Percentiles rank a stretch among this genome's conserved stretches.
Evolutionary conservation across 192 early-diverging fungal species (phyloP).

Genomic region (Coemansia brasiliensis): DNA sequence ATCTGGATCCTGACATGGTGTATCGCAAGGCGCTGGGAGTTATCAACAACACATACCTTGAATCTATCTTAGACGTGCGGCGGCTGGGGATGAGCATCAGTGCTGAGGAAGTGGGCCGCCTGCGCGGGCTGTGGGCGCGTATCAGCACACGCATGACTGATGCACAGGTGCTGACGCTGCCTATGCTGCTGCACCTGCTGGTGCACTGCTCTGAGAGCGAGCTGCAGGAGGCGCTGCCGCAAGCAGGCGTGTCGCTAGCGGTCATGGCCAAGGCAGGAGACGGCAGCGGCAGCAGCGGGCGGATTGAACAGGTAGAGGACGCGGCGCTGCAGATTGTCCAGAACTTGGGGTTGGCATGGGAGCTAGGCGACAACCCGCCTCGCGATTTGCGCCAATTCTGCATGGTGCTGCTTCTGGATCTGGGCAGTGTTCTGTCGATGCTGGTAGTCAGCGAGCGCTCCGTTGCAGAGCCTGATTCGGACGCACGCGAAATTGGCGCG

Average conservation of each 20-base stretch:
- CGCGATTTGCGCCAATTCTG: slow-evolving; percentile 55
- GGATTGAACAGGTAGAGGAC: slow-evolving; percentile 54
- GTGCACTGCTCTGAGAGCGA: slow-evolving; percentile 52
- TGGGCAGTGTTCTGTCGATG: slow-evolving; percentile 49
- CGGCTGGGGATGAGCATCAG: slow-evolving; percentile 54
- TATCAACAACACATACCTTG: slow-evolving; percentile 44
- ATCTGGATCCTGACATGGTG: slow-evolving; percentile 52
- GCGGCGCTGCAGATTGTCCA: slow-evolving; percentile 55
- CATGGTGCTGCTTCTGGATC: slow-evolving; percentile 51
- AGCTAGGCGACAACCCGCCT: slow-evolving; percentile 53
- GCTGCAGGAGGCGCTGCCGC: slow-evolving; percentile 42
- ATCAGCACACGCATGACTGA: slow-evolving; percentile 36
- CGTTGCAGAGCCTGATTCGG: slow-evolving; percentile 15
- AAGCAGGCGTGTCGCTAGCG: slow-evolving; percentile 44
- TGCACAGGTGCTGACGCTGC: slow-evolving; percentile 39
- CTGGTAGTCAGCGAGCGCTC: slow-evolving; percentile 23
- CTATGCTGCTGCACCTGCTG: slow-evolving; percentile 52
- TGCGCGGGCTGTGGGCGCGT: slow-evolving; percentile 44
- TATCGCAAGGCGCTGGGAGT: slow-evolving; percentile 53
- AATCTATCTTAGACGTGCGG: slow-evolving; percentile 48
- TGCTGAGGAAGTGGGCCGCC: slow-evolving; percentile 33
- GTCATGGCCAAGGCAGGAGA: slow-evolving; percentile 45
- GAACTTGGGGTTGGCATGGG: slow-evolving; percentile 54
- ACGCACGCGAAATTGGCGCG: slow-evolving; percentile 35
- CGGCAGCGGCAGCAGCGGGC: slow-evolving; percentile 26